Evolutionary conservation across 2,329 filamentous ascomycete genomes (phyloP).

Genomic region (Trichoderma sp.): DNA sequence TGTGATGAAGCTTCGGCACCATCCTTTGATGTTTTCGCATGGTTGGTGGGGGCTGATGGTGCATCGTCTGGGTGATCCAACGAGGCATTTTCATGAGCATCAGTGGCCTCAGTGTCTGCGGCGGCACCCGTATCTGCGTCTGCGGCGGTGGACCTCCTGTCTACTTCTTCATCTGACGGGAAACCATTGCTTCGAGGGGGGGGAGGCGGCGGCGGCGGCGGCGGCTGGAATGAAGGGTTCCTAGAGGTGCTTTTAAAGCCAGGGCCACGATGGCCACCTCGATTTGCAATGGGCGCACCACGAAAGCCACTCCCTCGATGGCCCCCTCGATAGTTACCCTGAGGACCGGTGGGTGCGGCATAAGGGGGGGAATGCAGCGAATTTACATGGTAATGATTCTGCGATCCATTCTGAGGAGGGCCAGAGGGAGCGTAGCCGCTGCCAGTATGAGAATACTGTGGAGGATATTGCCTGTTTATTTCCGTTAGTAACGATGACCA

Average conservation of each 20-base stretch:
- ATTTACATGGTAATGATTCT: conserved; percentile 51
- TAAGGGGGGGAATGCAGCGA: conserved; percentile 50
- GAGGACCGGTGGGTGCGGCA: conserved; percentile 52
- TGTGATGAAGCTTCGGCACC: conserved; percentile 44
- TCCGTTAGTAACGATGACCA: conserved; percentile 13
- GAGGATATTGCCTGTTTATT: conserved; percentile 54
- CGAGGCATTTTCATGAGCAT: conserved; percentile 16
- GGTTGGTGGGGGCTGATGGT: neutral
- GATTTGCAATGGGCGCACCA: conserved; percentile 53
- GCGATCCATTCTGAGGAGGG: conserved; percentile 30
- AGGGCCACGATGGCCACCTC: conserved; percentile 54
- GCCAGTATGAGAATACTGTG: conserved; percentile 54
- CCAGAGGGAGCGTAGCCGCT: conserved; percentile 49
- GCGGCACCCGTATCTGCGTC: conserved; percentile 19
- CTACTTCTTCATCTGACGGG: conserved; percentile 21
- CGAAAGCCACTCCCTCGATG: conserved; percentile 58
- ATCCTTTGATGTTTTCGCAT: conserved; percentile 38
- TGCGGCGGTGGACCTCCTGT: conserved; percentile 23
- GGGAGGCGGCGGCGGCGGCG: conserved; percentile 17
- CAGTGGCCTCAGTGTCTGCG: conserved; percentile 22
- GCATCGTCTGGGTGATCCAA: neutral
- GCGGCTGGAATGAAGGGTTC: conserved; percentile 46
- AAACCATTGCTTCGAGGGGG: conserved; percentile 21
- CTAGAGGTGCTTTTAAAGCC: conserved; percentile 69
- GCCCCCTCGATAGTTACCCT: conserved; percentile 43